phyloP scores from a whole-genome alignment of 2,329 filamentous ascomycete genomes.

The Penicillium sp. region DNA sequence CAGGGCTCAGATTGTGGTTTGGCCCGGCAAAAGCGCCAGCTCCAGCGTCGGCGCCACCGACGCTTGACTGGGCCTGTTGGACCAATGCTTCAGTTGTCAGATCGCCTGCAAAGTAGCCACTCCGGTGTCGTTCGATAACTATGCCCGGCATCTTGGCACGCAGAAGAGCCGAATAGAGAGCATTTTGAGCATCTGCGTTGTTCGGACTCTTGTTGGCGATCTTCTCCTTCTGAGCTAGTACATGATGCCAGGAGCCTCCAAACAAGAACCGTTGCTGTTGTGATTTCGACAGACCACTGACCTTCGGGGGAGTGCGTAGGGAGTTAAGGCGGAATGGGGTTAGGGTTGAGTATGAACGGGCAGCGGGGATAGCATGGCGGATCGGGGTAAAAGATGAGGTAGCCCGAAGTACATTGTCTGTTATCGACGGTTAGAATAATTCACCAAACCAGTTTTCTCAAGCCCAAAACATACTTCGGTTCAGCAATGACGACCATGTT shows the following conservation, averaged over 20 bases:
- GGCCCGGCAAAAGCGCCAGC: constrained; percentile 20
- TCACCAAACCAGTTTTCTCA: neutral
- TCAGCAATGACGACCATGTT: constrained; percentile 16
- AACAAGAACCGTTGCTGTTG: constrained; percentile 40
- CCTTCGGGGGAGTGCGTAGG: constrained; percentile 20
- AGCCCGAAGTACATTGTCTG: constrained; percentile 18
- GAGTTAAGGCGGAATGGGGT: constrained; percentile 25
- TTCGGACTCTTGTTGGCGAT: constrained; percentile 88
- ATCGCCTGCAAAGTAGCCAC: constrained; percentile 79
- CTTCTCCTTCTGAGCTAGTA: constrained; percentile 83
- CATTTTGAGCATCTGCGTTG: constrained; percentile 84
- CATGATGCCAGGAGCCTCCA: constrained; percentile 46
- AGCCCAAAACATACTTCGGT: constrained; percentile 16
- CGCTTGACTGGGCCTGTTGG: constrained; percentile 65
- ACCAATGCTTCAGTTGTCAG: constrained; percentile 74
- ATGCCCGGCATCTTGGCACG: constrained; percentile 93
- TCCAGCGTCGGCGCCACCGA: constrained; percentile 46
- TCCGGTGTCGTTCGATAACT: constrained; percentile 83
- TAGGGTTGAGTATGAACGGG: constrained; percentile 35
- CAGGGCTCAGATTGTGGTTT: constrained; percentile 48
- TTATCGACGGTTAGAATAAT: neutral
- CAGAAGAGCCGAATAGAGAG: constrained; percentile 88
- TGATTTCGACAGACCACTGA: constrained; percentile 24
- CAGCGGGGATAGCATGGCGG: constrained; percentile 12
- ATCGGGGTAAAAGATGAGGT: constrained; percentile 16